Evolutionary conservation across 306 rosid genomes (phyloP).

Genomic region (Quillaja saponaria): DNA sequence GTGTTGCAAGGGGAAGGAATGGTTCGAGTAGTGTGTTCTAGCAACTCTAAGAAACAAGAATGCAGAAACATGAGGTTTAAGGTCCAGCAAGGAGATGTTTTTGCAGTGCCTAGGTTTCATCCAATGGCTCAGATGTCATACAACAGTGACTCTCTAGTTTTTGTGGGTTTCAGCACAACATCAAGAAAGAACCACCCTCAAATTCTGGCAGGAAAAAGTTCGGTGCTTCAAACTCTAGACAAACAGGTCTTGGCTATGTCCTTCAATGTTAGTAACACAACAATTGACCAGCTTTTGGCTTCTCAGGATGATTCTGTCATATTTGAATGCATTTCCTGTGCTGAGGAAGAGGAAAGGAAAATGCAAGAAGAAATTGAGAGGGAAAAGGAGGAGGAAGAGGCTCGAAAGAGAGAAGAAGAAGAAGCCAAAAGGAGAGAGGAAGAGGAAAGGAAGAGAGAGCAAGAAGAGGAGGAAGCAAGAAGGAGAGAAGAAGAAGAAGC

Average conservation of each 20-base stretch:
- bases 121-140: constrained; percentile 92
- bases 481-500: not conserved
- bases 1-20: constrained; percentile 71
- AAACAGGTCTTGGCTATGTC: constrained; percentile 57
- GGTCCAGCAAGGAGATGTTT: constrained; percentile 71
- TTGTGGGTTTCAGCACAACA: constrained; percentile 79
- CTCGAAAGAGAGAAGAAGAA: constrained; percentile 4
- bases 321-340: constrained; percentile 70
- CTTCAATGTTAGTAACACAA: constrained; percentile 50
- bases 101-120: constrained; percentile 71
- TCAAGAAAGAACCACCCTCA: constrained; percentile 52
- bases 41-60: constrained; percentile 29
- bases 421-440: constrained; percentile 20
- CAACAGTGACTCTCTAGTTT: constrained; percentile 60
- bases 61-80: constrained; percentile 61
- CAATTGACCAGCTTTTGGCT: constrained; percentile 51
- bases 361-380: constrained; percentile 53
- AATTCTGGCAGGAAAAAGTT: constrained; percentile 64
- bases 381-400: constrained; percentile 36
- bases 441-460: constrained; percentile 17
- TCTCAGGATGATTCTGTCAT: constrained; percentile 52
- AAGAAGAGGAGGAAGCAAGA: not conserved
- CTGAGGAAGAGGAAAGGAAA: constrained; percentile 69
- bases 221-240: constrained; percentile 56
- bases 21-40: constrained; percentile 63